phyloP scores from a whole-genome alignment of 2,329 filamentous ascomycete genomes.

The Ilyonectria destructans region DNA sequence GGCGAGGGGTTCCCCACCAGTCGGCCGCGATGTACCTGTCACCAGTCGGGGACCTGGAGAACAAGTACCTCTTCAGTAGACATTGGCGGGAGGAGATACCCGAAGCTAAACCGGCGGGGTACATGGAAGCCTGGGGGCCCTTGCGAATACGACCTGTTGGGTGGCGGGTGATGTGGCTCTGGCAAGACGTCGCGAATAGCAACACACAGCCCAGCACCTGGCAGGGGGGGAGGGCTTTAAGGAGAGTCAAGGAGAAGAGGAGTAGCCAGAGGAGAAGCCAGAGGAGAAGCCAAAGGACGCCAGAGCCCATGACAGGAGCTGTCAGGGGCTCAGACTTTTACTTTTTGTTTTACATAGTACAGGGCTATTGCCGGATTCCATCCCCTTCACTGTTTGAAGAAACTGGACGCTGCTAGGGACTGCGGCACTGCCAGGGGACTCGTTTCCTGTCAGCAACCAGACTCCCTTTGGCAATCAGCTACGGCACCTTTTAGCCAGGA shows the following conservation, averaged over 20 bases:
- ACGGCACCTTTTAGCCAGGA: conserved; percentile 19
- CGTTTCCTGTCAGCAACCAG: conserved; percentile 2
- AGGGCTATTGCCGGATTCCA: neutral
- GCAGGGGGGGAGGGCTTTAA: conserved; percentile 5
- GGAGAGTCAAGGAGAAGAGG: neutral
- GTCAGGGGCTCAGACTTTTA: conserved; percentile 18
- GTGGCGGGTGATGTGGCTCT: conserved; percentile 24
- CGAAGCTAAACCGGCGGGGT: conserved; percentile 4
- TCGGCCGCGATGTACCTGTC: conserved; percentile 28
- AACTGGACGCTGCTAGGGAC: neutral
- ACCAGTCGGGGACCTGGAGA: conserved; percentile 17
- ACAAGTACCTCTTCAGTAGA: conserved; percentile 21
- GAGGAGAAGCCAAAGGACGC: neutral
- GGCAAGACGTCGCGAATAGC: conserved; percentile 29
- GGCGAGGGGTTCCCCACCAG: conserved; percentile 35
- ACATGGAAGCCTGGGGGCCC: neutral
- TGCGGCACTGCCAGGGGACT: neutral
- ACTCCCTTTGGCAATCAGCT: conserved; percentile 10
- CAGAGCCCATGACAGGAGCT: conserved; percentile 2
- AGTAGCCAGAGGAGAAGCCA: neutral
- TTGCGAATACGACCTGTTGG: conserved; percentile 30
- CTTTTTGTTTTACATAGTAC: neutral
- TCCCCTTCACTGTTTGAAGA: neutral
- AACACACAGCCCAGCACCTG: conserved; percentile 29
- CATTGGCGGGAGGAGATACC: conserved; percentile 27